Evolutionary conservation across 164 flowering plant genomes (phyloP).

Genomic region (Houttuynia cordata): DNA sequence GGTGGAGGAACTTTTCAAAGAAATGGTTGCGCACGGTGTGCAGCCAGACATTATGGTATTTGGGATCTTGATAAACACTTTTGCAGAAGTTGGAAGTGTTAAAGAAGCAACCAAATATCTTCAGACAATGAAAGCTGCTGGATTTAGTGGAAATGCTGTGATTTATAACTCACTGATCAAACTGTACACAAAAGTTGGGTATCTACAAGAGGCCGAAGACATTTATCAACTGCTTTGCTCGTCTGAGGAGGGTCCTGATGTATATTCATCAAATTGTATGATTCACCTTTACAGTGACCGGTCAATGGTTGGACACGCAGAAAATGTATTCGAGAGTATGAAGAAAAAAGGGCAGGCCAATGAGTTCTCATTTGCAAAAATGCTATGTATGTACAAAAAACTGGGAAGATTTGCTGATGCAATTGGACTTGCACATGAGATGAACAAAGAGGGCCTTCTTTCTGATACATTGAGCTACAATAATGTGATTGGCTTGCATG

Average conservation of each 20-base stretch:
- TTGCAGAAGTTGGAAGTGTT: conserved; percentile 64
- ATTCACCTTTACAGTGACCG: conserved; percentile 70
- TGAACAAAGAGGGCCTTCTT: conserved; percentile 54
- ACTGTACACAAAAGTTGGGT: conserved; percentile 78
- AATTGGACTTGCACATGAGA: conserved; percentile 39
- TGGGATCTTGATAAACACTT: conserved; percentile 79
- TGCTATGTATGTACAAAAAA: conserved; percentile 78
- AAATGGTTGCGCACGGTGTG: conserved; percentile 51
- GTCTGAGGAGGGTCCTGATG: conserved; percentile 38
- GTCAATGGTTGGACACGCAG: conserved; percentile 59
- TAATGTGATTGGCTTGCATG: conserved; percentile 54
- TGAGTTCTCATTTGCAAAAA: conserved; percentile 84
- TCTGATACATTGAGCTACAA: conserved; percentile 63
- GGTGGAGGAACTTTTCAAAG: conserved; percentile 49
- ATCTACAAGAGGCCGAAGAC: conserved; percentile 67
- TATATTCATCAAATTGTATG: conserved; percentile 83
- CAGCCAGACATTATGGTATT: conserved; percentile 63
- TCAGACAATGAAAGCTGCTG: conserved; percentile 45
- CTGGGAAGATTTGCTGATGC: conserved; percentile 54
- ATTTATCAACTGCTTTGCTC: conserved; percentile 39
- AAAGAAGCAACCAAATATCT: conserved; percentile 42
- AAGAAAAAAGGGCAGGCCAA: conserved; percentile 52
- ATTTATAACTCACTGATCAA: conserved; percentile 77
- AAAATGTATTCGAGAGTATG: conserved; percentile 48
- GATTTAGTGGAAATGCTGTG: conserved; percentile 46